A percentile compares a stretch with the other conserved stretches of the same genome.
phyloP scores from a whole-genome alignment of 2,329 filamentous ascomycete species.

The Paraphaeosphaeria sporulosa region DNA sequence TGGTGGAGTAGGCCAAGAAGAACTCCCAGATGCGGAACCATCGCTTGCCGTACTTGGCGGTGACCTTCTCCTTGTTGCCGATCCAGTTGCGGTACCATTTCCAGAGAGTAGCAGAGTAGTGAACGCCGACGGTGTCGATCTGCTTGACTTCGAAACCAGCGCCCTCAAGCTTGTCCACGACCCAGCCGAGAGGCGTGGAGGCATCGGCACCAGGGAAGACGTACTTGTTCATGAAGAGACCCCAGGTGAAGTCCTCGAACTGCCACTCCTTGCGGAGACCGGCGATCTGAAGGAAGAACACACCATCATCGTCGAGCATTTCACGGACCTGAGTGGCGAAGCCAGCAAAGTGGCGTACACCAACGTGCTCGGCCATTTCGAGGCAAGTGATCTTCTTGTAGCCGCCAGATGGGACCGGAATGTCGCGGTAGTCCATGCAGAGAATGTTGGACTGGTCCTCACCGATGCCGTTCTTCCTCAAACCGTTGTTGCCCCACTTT shows the following conservation, averaged over 20 bases:
- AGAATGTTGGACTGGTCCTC: slow-evolving; percentile 91
- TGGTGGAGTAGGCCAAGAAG: slow-evolving; percentile 86
- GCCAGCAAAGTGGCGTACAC: slow-evolving; percentile 81
- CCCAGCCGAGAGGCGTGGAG: slow-evolving; percentile 88
- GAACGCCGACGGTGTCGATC: slow-evolving; percentile 92
- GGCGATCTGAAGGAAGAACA: slow-evolving; percentile 95
- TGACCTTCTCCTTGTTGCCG: slow-evolving; percentile 88
- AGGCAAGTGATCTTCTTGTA: slow-evolving; percentile 98
- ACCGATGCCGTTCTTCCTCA: slow-evolving; percentile 80
- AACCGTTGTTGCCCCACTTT: slow-evolving; percentile 91
- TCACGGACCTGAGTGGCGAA: slow-evolving; percentile 90
- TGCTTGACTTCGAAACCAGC: slow-evolving; percentile 91
- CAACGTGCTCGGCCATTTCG: slow-evolving; percentile 99
- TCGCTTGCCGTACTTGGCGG: slow-evolving; percentile 91
- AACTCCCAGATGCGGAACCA: slow-evolving; percentile 98
- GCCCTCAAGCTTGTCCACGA: slow-evolving; percentile 83
- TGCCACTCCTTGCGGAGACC: slow-evolving; percentile 95
- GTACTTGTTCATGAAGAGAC: slow-evolving; percentile 99
- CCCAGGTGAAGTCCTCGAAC: slow-evolving; percentile 98
- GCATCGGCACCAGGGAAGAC: slow-evolving; percentile 97
- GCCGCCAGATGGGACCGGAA: slow-evolving; percentile 76
- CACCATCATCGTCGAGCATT: slow-evolving; percentile 95
- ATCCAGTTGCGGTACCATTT: slow-evolving; percentile 99
- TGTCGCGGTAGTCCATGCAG: slow-evolving; percentile 97
- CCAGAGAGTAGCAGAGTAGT: slow-evolving; percentile 97